Conservation (phyloP, 2,329 filamentous ascomycete species). For the Scedosporium apiospermum region DNA sequence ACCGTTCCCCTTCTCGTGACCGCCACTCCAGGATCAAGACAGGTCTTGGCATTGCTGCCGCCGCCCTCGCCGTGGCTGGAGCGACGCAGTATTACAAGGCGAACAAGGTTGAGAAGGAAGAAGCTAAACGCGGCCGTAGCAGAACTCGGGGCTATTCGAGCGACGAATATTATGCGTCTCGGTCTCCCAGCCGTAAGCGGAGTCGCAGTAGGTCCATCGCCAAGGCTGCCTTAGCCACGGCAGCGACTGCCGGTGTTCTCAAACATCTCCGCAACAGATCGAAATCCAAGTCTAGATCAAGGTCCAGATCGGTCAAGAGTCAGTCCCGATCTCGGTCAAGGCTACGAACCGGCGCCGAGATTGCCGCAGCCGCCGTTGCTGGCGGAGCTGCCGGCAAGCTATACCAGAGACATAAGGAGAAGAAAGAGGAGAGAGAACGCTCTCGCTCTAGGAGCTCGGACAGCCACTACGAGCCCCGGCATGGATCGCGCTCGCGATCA, state of each 20-base stretch:
- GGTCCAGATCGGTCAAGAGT: conserved; percentile 22
- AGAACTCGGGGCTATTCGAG: conserved; percentile 34
- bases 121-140: conserved; percentile 45
- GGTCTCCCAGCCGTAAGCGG: conserved; percentile 30
- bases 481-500: conserved; percentile 14
- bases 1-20: conserved; percentile 25
- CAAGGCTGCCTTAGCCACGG: conserved; percentile 48
- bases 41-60: conserved; percentile 52
- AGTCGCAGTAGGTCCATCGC: conserved; percentile 40
- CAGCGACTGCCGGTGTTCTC: conserved; percentile 47
- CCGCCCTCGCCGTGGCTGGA: conserved; percentile 54
- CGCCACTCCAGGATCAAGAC: conserved; percentile 45
- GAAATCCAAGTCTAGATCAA: conserved; percentile 28
- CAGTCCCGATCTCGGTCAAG: conserved; percentile 23
- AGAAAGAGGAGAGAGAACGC: conserved; percentile 15
- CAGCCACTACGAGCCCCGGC: conserved; percentile 4
- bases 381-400: conserved; percentile 52
- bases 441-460: conserved; percentile 12
- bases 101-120: conserved; percentile 51
- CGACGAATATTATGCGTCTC: conserved; percentile 31
- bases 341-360: conserved; percentile 42
- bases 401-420: conserved; percentile 51
- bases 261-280: conserved; percentile 40
- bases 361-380: conserved; percentile 49
- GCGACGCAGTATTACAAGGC: conserved; percentile 55